These are phyloP conservation scores for Eutypella sp. DNA, from an alignment of 2,329 filamentous ascomycete genomes.

Conservation along the genomic window DNA sequence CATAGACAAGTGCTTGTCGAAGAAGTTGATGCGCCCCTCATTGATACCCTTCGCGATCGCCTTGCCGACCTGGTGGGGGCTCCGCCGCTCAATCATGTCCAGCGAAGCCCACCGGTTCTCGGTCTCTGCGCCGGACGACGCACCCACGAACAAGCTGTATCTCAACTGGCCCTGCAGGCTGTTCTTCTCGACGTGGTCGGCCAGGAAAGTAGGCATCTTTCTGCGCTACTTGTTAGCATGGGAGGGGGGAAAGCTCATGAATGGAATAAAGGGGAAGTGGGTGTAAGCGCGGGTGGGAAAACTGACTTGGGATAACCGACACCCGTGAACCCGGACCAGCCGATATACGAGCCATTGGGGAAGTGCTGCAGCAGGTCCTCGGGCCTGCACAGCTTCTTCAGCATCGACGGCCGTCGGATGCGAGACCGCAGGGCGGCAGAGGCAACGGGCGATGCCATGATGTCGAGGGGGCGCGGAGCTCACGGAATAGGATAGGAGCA, in stretches of 20 bases:
- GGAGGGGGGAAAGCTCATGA: too few species aligned
- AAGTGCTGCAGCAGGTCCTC: slow-evolving; percentile 78
- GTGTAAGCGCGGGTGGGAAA: not conserved
- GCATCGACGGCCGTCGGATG: slow-evolving; percentile 68
- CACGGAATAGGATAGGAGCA: slow-evolving; percentile 1
- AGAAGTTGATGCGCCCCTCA: slow-evolving; percentile 82
- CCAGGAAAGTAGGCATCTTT: slow-evolving; percentile 77
- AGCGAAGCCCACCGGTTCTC: slow-evolving; percentile 87
- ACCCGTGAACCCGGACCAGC: slow-evolving; percentile 88
- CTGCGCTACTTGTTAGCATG: slow-evolving; percentile 41
- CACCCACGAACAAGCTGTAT: slow-evolving; percentile 83
- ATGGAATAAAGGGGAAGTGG: slow-evolving; percentile 4
- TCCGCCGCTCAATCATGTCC: slow-evolving; percentile 84
- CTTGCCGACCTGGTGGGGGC: slow-evolving; percentile 87
- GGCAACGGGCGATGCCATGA: slow-evolving; percentile 50
- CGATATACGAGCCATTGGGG: slow-evolving; percentile 79
- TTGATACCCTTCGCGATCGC: slow-evolving; percentile 88
- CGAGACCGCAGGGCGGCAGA: slow-evolving; percentile 73
- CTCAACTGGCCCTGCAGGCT: slow-evolving; percentile 76
- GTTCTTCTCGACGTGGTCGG: slow-evolving; percentile 87
- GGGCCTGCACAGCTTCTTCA: slow-evolving; percentile 73
- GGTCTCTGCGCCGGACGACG: slow-evolving; percentile 84
- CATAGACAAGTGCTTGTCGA: slow-evolving; percentile 92
- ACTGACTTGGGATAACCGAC: slow-evolving; percentile 82
- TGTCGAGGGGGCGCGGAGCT: slow-evolving; percentile 9